Base-by-base conservation (phyloP, 2,329 filamentous ascomycete genomes). In the Harringtonia lauricola region DNA sequence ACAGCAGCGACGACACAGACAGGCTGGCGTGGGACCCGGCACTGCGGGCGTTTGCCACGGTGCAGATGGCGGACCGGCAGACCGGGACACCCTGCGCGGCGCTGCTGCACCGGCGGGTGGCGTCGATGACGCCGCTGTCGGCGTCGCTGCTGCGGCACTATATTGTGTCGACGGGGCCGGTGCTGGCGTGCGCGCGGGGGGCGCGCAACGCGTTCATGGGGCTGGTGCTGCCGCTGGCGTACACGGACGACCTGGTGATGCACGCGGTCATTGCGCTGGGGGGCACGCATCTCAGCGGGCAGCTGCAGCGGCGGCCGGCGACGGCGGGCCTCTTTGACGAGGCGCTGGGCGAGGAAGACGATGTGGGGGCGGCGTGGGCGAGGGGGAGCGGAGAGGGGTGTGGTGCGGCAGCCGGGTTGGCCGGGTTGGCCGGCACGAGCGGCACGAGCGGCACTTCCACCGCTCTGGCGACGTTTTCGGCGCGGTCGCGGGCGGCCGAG, bases 241-340 rank as follows among this genome's bases (percentile, higher is more conserved):
- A 52, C 30, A 42, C 41, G 33, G 51, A 54, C 47, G 51, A 54
- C 36, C 48, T 54, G 24, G 46, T 54, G n/a, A 52, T 54, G 52
- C 52, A 54, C 44, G 48, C 48, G 43, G 33, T 54, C 8, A 35
- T 52, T 8, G 48, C 49, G 26, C 44, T 53, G 6, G 46, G 49
- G 33, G 52, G 51, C 13, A 44, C 44, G 8, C 44, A 50, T 18
- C 22, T 51, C 24, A 26, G 24, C 24, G 24, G 24, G 24, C 24
- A 26, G 24, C 24, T 26, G 24, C 24, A 26, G 24, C 24, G 24
- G n/a, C n/a, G n/a, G n/a, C n/a, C n/a, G n/a, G n/a, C n/a, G n/a
- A n/a, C n/a, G n/a, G n/a, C n/a, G n/a, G n/a, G n/a, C n/a, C n/a
- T n/a, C n/a, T n/a, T n/a, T n/a, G n/a, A n/a, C n/a, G n/a, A n/a